Percentiles rank a stretch among this genome's conserved stretches.
Conservation (phyloP, 208 protist genomes). For the Plasmodiophora brassicae region DNA sequence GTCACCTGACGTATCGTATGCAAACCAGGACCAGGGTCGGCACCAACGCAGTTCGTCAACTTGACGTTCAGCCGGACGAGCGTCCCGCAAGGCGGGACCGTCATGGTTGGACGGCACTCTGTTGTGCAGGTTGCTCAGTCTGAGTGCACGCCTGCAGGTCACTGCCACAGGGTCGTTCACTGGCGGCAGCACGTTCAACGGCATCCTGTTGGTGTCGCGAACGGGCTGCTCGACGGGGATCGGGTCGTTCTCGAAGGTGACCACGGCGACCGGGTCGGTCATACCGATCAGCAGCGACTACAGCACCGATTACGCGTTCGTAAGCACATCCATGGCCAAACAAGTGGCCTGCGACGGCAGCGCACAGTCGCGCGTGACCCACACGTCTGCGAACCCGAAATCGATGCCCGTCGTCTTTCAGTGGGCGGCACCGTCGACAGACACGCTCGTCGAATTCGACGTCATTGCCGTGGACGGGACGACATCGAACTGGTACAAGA, state of each 20-base stretch:
- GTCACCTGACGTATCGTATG: too few relatives aligned
- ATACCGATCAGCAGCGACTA: not conserved
- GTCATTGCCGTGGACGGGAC: not conserved
- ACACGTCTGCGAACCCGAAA: not conserved
- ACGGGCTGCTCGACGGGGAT: not conserved
- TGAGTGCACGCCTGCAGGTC: not conserved
- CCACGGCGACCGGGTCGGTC: not conserved
- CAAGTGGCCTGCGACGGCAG: not conserved
- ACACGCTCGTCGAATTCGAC: not conserved
- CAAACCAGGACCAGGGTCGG: not conserved
- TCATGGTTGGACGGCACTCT: not conserved
- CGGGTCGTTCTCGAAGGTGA: not conserved
- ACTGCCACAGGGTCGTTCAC: not conserved
- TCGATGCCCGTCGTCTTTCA: not conserved
- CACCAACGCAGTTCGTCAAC: not conserved
- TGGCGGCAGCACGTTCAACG: not conserved
- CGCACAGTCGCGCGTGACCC: not conserved
- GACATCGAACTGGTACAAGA: too few relatives aligned
- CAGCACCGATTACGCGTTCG: not conserved
- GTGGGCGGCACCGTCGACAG: not conserved
- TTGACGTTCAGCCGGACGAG: not conserved
- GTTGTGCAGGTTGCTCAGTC: not conserved
- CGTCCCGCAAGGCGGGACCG: not conserved
- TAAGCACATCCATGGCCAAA: too few relatives aligned
- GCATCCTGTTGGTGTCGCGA: not conserved